Base-by-base conservation (phyloP, 2,329 filamentous ascomycete genomes). In the Fusarium gaditjirri region DNA sequence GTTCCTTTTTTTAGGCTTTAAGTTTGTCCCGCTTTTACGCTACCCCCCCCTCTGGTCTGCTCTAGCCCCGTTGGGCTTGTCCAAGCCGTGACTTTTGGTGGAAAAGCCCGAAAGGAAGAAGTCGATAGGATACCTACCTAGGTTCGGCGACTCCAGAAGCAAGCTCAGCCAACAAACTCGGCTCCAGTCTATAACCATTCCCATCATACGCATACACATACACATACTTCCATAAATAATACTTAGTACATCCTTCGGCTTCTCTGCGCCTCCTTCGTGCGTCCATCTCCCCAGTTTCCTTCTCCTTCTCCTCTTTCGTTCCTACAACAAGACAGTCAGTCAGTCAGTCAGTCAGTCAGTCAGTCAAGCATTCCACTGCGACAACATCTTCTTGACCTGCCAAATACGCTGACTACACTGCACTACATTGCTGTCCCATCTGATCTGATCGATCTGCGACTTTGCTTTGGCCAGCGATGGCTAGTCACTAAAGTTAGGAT, bases 381-480 rank as follows among this genome's bases (percentile, higher is more conserved):
- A 47, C 35, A 29, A 47, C 35, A 29, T 47, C 41, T 27, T 44
- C 35, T 39, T 39, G 17, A 47, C 56, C 27, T 23, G 12, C 13
- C 56, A 16, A 35, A 36, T 52, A 38, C 31, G 31, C 29, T 16
- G 16, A 5, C 27, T 50, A 29, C 25, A 29, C 27, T 46, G 19
- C 33, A 25, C 31, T 36, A 17, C 21, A 39, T 11, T 39, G 33
- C 33, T 25, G 23, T 52, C 23, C 39, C 43, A 27, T 65, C 39
- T 23, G 14, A 23, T 43, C 49, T 41, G 25, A 31, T 38, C 42
- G 61, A 67, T 57, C 55, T 73, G 61, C 62, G 55, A 66, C 60
- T 56, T 56, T 36, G 62, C 58, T 61, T 62, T 35, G 52, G 71
- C 63, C 61, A 71, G 72, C 61, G 53, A 75, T 75, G 73, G 73